Evolutionary conservation across 495 filamentous ascomycete genomes (phyloP).

Genomic region (Sporormia fimetaria): DNA sequence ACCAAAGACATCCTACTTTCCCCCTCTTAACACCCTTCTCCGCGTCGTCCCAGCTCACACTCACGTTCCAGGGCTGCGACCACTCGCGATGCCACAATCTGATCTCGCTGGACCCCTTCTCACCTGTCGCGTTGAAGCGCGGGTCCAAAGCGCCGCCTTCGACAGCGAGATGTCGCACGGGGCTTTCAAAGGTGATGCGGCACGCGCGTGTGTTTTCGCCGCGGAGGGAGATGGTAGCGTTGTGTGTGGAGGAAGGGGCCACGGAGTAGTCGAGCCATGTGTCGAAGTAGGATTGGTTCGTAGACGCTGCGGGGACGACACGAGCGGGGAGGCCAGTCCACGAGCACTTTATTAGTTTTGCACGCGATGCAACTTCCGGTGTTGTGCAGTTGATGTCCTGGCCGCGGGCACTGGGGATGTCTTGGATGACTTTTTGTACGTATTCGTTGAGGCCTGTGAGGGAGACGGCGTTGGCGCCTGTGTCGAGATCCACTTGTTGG

Average conservation of each 20-base stretch:
- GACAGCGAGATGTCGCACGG: slow-evolving; percentile 52
- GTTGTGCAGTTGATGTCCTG: slow-evolving; percentile 45
- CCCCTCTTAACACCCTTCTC: slow-evolving; percentile 54
- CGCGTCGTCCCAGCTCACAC: slow-evolving; percentile 52
- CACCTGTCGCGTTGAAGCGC: slow-evolving; percentile 46
- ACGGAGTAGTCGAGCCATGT: slow-evolving; percentile 54
- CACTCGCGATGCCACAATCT: slow-evolving; percentile 66
- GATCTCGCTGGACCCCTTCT: slow-evolving; percentile 44
- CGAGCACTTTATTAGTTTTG: slow-evolving; percentile 51
- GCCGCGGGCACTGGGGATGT: slow-evolving; percentile 59
- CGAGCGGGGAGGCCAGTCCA: slow-evolving; percentile 48
- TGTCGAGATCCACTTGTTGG: slow-evolving; percentile 70
- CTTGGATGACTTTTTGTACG: slow-evolving; percentile 51
- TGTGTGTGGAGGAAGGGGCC: slow-evolving; percentile 31
- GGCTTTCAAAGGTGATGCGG: slow-evolving; percentile 49
- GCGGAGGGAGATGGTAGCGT: slow-evolving; percentile 47
- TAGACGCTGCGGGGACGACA: slow-evolving; percentile 31
- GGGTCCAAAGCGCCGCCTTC: slow-evolving; percentile 42
- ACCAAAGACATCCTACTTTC: slow-evolving; percentile 72
- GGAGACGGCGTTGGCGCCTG: slow-evolving; percentile 52
- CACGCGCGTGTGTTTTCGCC: slow-evolving; percentile 62
- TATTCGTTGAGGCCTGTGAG: slow-evolving; percentile 63
- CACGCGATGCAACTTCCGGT: slow-evolving; percentile 23
- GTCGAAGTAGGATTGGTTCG: slow-evolving; percentile 17
- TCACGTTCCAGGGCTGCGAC: slow-evolving; percentile 62